These are phyloP conservation scores for Gossypium raimondii DNA, from an alignment of 345 rosid species.

Conservation along the genomic window DNA sequence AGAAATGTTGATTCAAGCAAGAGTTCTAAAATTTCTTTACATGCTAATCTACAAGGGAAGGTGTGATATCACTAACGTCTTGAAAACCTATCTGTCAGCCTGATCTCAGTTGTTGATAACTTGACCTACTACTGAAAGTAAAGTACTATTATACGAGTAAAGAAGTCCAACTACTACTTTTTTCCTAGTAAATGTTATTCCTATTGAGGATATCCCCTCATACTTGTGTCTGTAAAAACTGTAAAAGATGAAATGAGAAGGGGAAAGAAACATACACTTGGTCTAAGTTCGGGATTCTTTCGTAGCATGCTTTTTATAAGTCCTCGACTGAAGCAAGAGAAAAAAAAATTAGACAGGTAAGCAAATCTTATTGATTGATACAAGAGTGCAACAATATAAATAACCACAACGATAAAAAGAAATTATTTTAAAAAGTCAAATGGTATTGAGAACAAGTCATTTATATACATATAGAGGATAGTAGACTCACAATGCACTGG, in stretches of 20 bases:
- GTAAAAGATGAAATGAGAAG: background rate
- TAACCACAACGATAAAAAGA: background rate
- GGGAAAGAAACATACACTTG: conserved; percentile 56
- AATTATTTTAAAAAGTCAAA: background rate
- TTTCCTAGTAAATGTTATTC: background rate
- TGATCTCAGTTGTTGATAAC: background rate
- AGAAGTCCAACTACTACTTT: background rate
- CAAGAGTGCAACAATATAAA: background rate
- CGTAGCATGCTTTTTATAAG: conserved; percentile 94
- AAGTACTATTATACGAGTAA: background rate
- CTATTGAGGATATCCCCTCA: background rate
- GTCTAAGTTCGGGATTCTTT: conserved; percentile 91
- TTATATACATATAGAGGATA: background rate
- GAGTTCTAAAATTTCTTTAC: background rate
- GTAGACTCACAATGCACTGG: conserved; percentile 73
- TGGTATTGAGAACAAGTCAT: background rate
- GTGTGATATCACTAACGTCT: background rate
- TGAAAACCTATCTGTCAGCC: background rate
- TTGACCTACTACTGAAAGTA: background rate
- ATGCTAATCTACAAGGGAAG: background rate
- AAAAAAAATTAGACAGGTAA: conserved; percentile 8
- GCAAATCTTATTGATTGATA: background rate
- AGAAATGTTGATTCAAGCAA: background rate
- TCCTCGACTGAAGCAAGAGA: conserved; percentile 60
- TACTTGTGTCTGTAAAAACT: background rate